Evolutionary conservation across 2,329 filamentous ascomycete genomes (phyloP), one percentile per base, ranked within the genome.

Genomic region (Apiospora phragmitis): DNA sequence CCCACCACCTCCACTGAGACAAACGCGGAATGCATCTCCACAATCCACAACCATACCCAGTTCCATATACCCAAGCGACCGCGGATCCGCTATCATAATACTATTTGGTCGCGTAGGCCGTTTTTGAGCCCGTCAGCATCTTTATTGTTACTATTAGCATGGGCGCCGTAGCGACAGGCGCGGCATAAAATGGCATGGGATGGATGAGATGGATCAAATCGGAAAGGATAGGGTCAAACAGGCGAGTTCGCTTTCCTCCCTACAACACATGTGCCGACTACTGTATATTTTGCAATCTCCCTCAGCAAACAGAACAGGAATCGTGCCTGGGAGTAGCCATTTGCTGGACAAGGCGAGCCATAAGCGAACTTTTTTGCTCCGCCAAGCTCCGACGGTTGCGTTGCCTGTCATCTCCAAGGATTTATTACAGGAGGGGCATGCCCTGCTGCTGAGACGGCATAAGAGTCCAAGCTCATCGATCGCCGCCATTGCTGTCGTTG

Each of bases 341-440:
- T 59, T 35, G 51, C 29, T 62, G 55, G 55, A 62, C 55, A 62
- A 38, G 38, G 32, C 55, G 55, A 62, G 55, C 55, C 32, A 38
- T 62, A 62, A 62, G 55, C 55, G 55, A 62, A 14, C 55, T 38
- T 32, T 32, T 62, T n/a, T 38, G 11, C 55, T 62, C 32, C 55
- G 55, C 55, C 55, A 62, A 62, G 55, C 32, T 62, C 55, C 55
- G 55, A 38, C 55, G 32, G 55, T 38, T 62, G 55, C 55, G 55
- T 62, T 38, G 32, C 55, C 32, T 12, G 55, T 38, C 55, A 38
- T 38, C 55, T n/a, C 21, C 55, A 38, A 62, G 55, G 55, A 38
- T 62, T 38, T 5, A 32, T 38, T 62, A 62, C 55, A 62, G 55
- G 55, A 62, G 55, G 29, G 55, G 51, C 51, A 59, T 18, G 26